These are phyloP conservation scores for Aspergillus sclerotioniger DNA, from an alignment of 495 filamentous ascomycete genomes.

Conservation along the genomic window DNA sequence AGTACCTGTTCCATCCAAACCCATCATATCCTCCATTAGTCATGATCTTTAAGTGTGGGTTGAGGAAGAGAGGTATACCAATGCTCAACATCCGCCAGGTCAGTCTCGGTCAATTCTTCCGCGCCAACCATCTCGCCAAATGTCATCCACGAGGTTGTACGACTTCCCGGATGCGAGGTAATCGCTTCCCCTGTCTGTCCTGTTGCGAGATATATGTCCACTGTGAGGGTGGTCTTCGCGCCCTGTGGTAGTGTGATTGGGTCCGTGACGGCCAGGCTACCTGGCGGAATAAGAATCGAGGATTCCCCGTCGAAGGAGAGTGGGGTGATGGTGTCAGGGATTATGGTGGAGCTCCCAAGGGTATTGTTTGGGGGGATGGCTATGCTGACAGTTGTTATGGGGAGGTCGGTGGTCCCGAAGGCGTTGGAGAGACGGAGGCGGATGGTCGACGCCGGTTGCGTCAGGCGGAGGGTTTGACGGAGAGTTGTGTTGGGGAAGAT, in stretches of 20 bases:
- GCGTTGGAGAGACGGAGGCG: slow-evolving; percentile 67
- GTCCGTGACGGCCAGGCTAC: slow-evolving; percentile 61
- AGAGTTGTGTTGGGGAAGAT: slow-evolving; percentile 57
- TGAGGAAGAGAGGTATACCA: slow-evolving; percentile 22
- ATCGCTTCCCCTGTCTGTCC: slow-evolving; percentile 58
- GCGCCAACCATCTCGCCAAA: slow-evolving; percentile 53
- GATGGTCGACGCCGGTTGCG: slow-evolving; percentile 50
- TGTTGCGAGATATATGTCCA: slow-evolving; percentile 57
- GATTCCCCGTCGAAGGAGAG: slow-evolving; percentile 57
- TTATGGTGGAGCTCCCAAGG: slow-evolving; percentile 53
- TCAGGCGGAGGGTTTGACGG: slow-evolving; percentile 64
- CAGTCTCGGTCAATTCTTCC: slow-evolving; percentile 41
- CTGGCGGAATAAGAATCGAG: slow-evolving; percentile 54
- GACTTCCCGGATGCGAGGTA: slow-evolving; percentile 65
- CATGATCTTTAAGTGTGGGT: too few relatives aligned
- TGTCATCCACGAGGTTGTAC: slow-evolving; percentile 60
- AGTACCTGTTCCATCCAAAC: slow-evolving; percentile 52
- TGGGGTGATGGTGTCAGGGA: slow-evolving; percentile 44
- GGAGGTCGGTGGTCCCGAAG: slow-evolving; percentile 60
- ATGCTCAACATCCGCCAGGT: slow-evolving; percentile 24
- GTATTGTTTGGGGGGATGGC: slow-evolving; percentile 49
- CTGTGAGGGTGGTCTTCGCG: slow-evolving; percentile 48
- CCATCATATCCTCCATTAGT: too few relatives aligned
- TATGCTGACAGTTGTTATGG: slow-evolving; percentile 59
- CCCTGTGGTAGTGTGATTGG: slow-evolving; percentile 55